Evolutionary conservation across 225 moss, liverwort and hornwort species (phyloP), one percentile per base, ranked within the genome.

Genomic region (Rhytidiadelphus loreus): DNA sequence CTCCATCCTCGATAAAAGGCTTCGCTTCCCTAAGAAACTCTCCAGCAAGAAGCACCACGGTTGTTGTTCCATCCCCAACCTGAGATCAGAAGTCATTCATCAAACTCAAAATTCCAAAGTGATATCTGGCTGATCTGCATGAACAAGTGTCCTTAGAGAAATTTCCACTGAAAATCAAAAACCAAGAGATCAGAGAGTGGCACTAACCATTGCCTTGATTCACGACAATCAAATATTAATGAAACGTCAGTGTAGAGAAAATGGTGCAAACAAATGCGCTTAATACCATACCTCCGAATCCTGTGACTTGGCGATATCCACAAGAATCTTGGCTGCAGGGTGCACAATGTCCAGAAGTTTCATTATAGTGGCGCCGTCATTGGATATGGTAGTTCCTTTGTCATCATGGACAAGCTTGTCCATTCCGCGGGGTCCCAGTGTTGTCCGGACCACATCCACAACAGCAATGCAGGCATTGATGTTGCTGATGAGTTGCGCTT

Each of bases 381-480:
- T 99, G 37, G 98, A 99, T 26, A 99, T 99, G 8, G 98, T 99
- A 19, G 98, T 99, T 29, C 98, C 98, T 86, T 95, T 99, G 28
- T 97, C 97, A 52, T 94, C 93, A 74, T 99, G 97, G 41, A 99
- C 96, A 72, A 99, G 93, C 91, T 99, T 99, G 92, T 99, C 98
- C 98, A 99, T 99, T 57, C 98, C 98, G 4, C 98, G 94, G 41
- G 98, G 98, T 4, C 98, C 98, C 32, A 99, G 90, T 41, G 98
- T 97, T 41, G 94, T 95, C 64, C 98, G 96, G 85, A 99, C 97
- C 33, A 96, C 97, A 87, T 99, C 98, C 41, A 99, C 98, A 85
- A 99, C 96, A 35, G 98, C 98, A 89, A 99, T 95, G 89, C 98
- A 99, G 4, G 98, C 98, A 93, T 99, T 99, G 94, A 99, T 99